Evolutionary conservation across 305 asterid species (phyloP), one percentile per base, ranked within the genome.

Genomic region (Nicotiana rustica): DNA sequence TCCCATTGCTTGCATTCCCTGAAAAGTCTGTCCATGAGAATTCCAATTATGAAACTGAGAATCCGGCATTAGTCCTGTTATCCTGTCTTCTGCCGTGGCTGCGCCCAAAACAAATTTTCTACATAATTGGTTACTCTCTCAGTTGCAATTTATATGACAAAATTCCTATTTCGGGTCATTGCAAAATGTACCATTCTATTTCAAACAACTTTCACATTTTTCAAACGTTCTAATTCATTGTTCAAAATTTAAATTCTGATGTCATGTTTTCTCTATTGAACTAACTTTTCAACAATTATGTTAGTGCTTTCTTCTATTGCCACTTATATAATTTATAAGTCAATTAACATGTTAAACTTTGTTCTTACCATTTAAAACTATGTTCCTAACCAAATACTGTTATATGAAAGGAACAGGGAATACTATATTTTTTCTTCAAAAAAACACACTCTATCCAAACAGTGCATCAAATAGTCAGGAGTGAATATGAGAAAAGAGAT

Each of bases 1-100:
- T 84, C 95, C 94, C 97, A 91, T 86, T 82, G 87, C 89, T 85
- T 90, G 93, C 89, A 91, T 89, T 85, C 94, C 97, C 66, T 87
- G 92, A 87, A 91, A 86, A 19, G 93, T 83, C 88, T 91, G 97
- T 49, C 93, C 98, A 56, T 93, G 86, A 84, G 93, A 82, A 87
- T 86, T 93, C 73, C 95, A 93, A 5, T 90, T 86, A 84, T 91
- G 94, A 84, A 89, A 90, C 89, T 89, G 98, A 59, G 96, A 90
- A 77, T 94, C 94, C 89, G 86, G 96, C 90, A 90, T 84, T 79
- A 91, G 88, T 59, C 90, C 94, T 33, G 36, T 33, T 33, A 33
- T 33, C 36, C 36, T 6, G 92, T 86, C 90, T 92, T 90, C 12
- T 44, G 95, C 52, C 92, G 88, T 14, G 93, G 93, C 94, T 44